phyloP scores from a whole-genome alignment of 805 yeast genomes.

The Candida corydali region DNA sequence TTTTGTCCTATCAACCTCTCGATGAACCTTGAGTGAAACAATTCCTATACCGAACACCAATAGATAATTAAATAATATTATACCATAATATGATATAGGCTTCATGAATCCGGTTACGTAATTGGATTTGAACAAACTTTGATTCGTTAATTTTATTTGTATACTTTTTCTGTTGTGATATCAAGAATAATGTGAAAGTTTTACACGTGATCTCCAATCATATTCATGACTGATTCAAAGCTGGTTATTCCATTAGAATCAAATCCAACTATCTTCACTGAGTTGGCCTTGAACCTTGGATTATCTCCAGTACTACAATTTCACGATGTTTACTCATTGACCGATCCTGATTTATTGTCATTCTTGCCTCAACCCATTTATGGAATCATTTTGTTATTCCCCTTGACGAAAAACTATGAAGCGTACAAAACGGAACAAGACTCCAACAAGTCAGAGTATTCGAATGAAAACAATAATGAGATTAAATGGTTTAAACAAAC shows the following conservation, averaged over 20 bases:
- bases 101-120: conserved; percentile 4
- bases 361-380: conserved; percentile 79
- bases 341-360: conserved; percentile 75
- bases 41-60: neutral
- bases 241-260: conserved; percentile 83
- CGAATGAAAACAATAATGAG: conserved; percentile 25
- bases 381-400: conserved; percentile 78
- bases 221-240: conserved; percentile 12
- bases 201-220: too few species aligned
- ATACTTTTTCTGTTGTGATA: too few species aligned
- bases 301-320: conserved; percentile 56
- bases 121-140: neutral
- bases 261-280: conserved; percentile 78
- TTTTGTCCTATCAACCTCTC: neutral
- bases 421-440: conserved; percentile 42
- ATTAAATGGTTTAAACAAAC: conserved; percentile 83
- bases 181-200: too few species aligned
- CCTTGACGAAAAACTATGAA: conserved; percentile 65
- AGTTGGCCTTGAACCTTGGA: conserved; percentile 66
- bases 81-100: conserved; percentile 4
- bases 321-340: conserved; percentile 79
- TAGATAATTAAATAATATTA: neutral
- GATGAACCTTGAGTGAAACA: neutral
- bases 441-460: conserved; percentile 10
- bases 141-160: too few species aligned